These are phyloP conservation scores for Striga asiatica DNA, from an alignment of 257 asterid genomes.

Conservation along the genomic window DNA sequence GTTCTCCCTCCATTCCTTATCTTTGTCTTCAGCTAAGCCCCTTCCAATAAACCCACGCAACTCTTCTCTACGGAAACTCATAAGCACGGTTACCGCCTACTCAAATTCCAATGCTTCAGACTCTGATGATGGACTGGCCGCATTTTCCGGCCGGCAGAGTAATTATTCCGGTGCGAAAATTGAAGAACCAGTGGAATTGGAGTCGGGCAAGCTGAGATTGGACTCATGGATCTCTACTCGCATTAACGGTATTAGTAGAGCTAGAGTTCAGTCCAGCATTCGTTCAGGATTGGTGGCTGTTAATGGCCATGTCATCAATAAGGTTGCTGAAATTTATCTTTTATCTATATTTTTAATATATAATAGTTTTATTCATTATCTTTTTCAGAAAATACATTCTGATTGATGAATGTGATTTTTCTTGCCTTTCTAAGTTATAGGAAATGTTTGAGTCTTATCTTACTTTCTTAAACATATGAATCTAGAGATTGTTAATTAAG, in stretches of 20 bases:
- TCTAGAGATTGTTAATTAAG: no score
- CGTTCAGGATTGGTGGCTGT: conserved; percentile 81
- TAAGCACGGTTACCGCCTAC: conserved; percentile 21
- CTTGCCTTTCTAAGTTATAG: no score
- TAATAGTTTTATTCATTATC: no score
- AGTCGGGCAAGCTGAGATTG: conserved; percentile 51
- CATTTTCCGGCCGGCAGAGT: conserved; percentile 19
- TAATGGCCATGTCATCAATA: conserved; percentile 60
- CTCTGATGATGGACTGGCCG: conserved; percentile 14
- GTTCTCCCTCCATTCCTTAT: conserved; percentile 26
- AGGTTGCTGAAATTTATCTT: conserved; percentile 52
- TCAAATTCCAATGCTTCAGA: conserved; percentile 24
- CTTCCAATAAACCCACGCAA: conserved; percentile 23
- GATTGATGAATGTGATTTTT: no score
- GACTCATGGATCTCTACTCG: conserved; percentile 87
- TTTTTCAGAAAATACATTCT: no score
- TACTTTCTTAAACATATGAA: no score
- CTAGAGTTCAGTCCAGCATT: conserved; percentile 91
- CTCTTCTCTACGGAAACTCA: conserved; percentile 20
- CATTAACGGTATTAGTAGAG: conserved; percentile 74
- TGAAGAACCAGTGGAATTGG: conserved; percentile 44
- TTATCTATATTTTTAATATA: no score
- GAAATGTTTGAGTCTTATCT: no score
- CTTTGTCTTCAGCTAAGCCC: conserved; percentile 29
- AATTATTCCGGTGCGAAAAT: conserved; percentile 53